Evolutionary conservation across 1,284 basidiomycete species (phyloP).

Genomic region (Grifola frondosa): DNA sequence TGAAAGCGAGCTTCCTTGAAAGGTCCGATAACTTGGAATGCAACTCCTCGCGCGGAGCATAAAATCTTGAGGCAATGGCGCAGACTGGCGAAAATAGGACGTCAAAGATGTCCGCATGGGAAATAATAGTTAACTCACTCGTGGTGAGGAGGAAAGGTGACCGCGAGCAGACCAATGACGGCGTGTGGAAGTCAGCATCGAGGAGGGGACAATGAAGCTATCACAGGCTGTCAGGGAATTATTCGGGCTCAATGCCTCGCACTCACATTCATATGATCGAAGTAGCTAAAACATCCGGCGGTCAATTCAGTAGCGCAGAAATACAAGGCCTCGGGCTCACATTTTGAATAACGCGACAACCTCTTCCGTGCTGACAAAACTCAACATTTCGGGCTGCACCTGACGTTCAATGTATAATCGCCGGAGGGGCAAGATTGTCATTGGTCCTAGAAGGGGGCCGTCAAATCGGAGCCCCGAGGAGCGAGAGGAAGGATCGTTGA

Average conservation of each 20-base stretch:
- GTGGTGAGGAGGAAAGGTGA: conserved; percentile 92
- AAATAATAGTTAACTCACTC: conserved; percentile 51
- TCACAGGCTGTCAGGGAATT: conserved; percentile 12
- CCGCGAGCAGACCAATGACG: conserved; percentile 86
- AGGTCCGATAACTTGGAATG: conserved; percentile 80
- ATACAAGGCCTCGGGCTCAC: conserved; percentile 40
- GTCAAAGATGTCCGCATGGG: conserved; percentile 3
- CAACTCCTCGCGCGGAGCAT: conserved; percentile 80
- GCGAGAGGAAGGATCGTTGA: conserved; percentile 14
- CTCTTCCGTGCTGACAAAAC: conserved; percentile 79
- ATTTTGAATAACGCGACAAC: conserved; percentile 91
- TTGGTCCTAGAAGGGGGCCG: conserved; percentile 55
- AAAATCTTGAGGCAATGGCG: conserved; percentile 91
- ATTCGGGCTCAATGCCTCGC: conserved; percentile 11
- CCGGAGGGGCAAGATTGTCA: conserved; percentile 83
- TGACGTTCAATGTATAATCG: conserved; percentile 88
- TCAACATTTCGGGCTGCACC: conserved; percentile 87
- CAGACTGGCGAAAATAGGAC: conserved; percentile 59
- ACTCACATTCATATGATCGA: conserved; percentile 73
- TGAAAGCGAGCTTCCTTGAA: conserved; percentile 90
- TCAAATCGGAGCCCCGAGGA: conserved; percentile 13
- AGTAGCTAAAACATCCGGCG: conserved; percentile 51
- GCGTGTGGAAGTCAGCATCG: conserved; percentile 87
- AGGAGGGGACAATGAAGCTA: conserved; percentile 76
- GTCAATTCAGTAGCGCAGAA: conserved; percentile 15